phyloP scores from a whole-genome alignment of 805 yeast genomes.

The Saturnispora silvae region DNA sequence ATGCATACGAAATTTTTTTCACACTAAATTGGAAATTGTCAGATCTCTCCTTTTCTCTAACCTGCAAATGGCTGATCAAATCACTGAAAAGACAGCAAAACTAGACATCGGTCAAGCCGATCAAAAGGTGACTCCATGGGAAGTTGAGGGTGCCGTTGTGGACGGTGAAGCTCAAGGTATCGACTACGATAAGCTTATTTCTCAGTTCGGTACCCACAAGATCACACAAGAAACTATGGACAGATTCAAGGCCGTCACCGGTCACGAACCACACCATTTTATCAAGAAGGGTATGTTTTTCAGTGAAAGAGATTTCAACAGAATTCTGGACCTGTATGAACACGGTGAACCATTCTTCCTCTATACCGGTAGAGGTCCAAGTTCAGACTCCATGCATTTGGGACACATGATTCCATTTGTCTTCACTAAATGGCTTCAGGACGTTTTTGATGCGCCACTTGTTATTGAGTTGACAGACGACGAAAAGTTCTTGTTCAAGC shows the following conservation, averaged over 20 bases:
- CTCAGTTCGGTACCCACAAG: constrained; percentile 75
- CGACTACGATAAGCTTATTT: constrained; percentile 81
- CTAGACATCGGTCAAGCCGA: constrained; percentile 23
- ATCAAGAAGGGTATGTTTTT: constrained; percentile 87
- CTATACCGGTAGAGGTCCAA: constrained; percentile 97
- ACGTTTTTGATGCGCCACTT: constrained; percentile 91
- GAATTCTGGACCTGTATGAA: constrained; percentile 80
- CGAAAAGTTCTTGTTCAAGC: constrained; percentile 93
- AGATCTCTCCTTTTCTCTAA: not conserved
- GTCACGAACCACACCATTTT: constrained; percentile 83
- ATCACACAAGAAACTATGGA: constrained; percentile 61
- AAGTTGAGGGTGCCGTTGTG: constrained; percentile 95
- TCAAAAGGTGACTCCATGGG: constrained; percentile 91
- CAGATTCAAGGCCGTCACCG: constrained; percentile 75
- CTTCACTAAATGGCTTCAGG: constrained; percentile 97
- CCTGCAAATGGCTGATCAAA: constrained; percentile 10
- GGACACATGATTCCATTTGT: constrained; percentile 95
- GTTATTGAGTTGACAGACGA: constrained; percentile 94
- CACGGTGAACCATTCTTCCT: constrained; percentile 91
- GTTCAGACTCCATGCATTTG: constrained; percentile 86
- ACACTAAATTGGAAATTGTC: not conserved
- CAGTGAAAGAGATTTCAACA: constrained; percentile 73
- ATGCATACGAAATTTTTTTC: not conserved
- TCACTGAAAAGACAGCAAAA: constrained; percentile 14
- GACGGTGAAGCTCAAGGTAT: constrained; percentile 87